Percentiles rank a stretch among this genome's conserved stretches.
These are phyloP conservation scores for Inga oerstediana DNA, from an alignment of 306 rosid species.

Conservation along the genomic window DNA sequence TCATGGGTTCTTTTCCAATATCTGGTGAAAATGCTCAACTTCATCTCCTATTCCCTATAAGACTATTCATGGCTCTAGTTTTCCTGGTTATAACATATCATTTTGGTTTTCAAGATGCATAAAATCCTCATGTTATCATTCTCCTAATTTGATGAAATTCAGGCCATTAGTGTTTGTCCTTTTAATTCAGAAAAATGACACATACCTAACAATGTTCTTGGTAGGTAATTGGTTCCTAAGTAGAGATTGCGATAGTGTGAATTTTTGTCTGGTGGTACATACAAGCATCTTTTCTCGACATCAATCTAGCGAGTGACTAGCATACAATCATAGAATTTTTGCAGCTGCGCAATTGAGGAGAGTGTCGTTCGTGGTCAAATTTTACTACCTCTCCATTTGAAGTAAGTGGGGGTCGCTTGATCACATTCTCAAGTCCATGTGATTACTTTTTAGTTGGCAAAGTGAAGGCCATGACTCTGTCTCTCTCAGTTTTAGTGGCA, in stretches of 20 bases:
- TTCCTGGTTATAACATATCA: neutral
- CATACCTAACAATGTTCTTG: conserved; percentile 30
- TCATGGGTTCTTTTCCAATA: conserved; percentile 82
- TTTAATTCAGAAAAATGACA: neutral
- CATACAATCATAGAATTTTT: conserved; percentile 69
- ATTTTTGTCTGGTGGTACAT: conserved; percentile 84
- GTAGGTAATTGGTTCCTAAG: conserved; percentile 85
- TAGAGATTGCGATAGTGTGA: conserved; percentile 83
- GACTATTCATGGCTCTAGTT: neutral
- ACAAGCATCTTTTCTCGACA: conserved; percentile 72
- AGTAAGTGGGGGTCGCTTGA: conserved; percentile 55
- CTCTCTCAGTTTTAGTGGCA: conserved; percentile 80
- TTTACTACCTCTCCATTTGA: conserved; percentile 60
- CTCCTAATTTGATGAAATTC: neutral
- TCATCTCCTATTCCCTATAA: conserved; percentile 6
- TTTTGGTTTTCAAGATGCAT: neutral
- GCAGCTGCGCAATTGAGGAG: conserved; percentile 80
- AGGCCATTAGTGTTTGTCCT: neutral
- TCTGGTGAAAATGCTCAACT: conserved; percentile 48
- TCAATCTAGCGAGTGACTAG: conserved; percentile 68
- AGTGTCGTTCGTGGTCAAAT: conserved; percentile 70
- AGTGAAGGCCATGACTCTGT: conserved; percentile 84
- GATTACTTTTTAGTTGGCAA: conserved; percentile 79
- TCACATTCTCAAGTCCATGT: conserved; percentile 70
- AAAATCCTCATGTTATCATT: neutral